phyloP scores from a whole-genome alignment of 1,284 basidiomycete species.

The Ustilago trichophora region DNA sequence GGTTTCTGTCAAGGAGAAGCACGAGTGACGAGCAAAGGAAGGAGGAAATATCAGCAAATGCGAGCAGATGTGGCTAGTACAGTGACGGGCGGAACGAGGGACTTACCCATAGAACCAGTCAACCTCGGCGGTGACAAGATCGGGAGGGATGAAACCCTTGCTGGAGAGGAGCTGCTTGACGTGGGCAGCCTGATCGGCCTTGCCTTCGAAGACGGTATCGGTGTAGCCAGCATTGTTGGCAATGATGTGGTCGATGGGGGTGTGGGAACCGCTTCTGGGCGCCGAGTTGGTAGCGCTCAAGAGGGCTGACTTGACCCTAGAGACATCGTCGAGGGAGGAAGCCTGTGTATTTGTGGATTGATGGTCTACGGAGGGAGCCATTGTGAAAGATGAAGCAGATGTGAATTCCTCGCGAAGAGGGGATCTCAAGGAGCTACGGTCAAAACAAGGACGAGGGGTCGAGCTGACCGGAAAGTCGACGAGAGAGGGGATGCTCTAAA shows the following conservation, averaged over 20 bases:
- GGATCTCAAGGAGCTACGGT: slow-evolving; percentile 1
- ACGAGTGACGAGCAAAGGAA: not conserved
- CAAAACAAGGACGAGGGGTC: slow-evolving; percentile 7
- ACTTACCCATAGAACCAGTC: slow-evolving; percentile 90
- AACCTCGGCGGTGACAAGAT: slow-evolving; percentile 87
- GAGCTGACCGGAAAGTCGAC: slow-evolving; percentile 4
- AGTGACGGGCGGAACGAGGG: slow-evolving; percentile 1
- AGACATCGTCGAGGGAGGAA: slow-evolving; percentile 39
- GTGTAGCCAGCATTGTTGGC: slow-evolving; percentile 60
- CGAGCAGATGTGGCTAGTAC: not conserved
- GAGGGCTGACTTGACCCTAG: slow-evolving; percentile 50
- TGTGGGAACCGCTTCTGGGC: slow-evolving; percentile 42
- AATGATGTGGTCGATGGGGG: slow-evolving; percentile 50
- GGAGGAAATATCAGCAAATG: not conserved
- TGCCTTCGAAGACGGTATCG: slow-evolving; percentile 66
- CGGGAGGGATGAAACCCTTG: slow-evolving; percentile 89
- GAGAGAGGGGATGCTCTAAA: slow-evolving; percentile 4
- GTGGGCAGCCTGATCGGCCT: slow-evolving; percentile 69
- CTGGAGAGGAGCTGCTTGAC: slow-evolving; percentile 68
- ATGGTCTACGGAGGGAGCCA: slow-evolving; percentile 49
- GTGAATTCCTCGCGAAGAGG: slow-evolving; percentile 38
- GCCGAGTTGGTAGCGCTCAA: slow-evolving; percentile 30
- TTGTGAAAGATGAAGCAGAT: slow-evolving; percentile 5
- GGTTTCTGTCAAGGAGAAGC: slow-evolving; percentile 25
- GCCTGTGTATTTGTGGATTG: slow-evolving; percentile 14